Conservation (phyloP, 805 yeast genomes). For the Candida koratica region DNA sequence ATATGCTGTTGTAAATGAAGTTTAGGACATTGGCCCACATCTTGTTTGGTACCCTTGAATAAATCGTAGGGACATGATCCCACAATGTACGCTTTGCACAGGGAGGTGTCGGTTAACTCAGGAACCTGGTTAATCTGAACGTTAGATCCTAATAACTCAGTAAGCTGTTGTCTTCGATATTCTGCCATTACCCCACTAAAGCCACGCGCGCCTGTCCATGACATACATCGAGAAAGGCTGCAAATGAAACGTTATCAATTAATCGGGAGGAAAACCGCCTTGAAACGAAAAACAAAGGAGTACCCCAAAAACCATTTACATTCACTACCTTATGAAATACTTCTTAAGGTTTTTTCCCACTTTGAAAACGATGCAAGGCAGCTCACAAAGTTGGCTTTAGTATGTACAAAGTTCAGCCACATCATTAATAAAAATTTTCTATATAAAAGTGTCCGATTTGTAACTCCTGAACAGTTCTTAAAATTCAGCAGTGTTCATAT, state of each 20-base stretch:
- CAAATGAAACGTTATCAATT: constrained; percentile 40
- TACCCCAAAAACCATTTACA: constrained; percentile 33
- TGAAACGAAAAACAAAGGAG: constrained; percentile 14
- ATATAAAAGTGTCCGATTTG: constrained; percentile 31
- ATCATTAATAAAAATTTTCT: constrained; percentile 36
- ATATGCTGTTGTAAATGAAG: constrained; percentile 72
- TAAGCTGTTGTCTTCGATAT: constrained; percentile 70
- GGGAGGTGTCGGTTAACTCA: constrained; percentile 43
- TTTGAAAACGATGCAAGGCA: constrained; percentile 20
- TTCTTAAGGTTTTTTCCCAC: constrained; percentile 30
- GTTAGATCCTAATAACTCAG: constrained; percentile 76
- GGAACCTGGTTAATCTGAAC: constrained; percentile 36
- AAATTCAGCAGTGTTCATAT: constrained; percentile 34
- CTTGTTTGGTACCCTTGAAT: constrained; percentile 77
- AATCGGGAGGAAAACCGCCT: constrained; percentile 33
- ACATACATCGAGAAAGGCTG: no score
- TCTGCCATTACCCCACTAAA: constrained; percentile 62
- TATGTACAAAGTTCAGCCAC: constrained; percentile 34
- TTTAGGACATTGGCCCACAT: constrained; percentile 74
- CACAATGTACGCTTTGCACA: constrained; percentile 79
- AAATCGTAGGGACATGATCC: constrained; percentile 85
- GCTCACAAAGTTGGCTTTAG: constrained; percentile 25
- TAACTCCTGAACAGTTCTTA: constrained; percentile 24
- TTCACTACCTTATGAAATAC: constrained; percentile 43
- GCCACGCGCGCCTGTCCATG: no score